Percentiles rank a stretch among this genome's conserved stretches.
These are phyloP conservation scores for Spathaspora girioi DNA, from an alignment of 805 yeast species.

Conservation along the genomic window DNA sequence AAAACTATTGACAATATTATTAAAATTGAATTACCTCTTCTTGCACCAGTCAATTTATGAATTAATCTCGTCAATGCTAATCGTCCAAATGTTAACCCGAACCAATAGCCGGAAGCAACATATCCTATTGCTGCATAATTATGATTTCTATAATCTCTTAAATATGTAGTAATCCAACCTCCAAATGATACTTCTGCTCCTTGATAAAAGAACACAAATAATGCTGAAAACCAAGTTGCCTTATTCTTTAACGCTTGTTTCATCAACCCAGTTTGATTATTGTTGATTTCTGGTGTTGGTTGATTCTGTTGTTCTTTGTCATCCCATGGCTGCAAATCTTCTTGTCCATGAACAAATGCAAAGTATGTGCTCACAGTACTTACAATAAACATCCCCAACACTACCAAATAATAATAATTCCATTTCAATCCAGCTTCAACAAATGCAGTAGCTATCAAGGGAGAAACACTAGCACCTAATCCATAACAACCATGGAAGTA, in stretches of 20 bases:
- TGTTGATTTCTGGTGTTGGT: not conserved
- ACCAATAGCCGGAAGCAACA: slow-evolving; percentile 69
- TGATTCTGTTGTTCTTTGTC: slow-evolving; percentile 6
- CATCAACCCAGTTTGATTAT: slow-evolving; percentile 17
- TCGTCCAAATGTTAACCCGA: slow-evolving; percentile 66
- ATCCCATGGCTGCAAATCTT: slow-evolving; percentile 41
- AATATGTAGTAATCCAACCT: slow-evolving; percentile 67
- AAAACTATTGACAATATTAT: slow-evolving; percentile 31
- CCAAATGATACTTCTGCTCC: slow-evolving; percentile 70
- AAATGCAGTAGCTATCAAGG: slow-evolving; percentile 59
- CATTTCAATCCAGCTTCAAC: slow-evolving; percentile 46
- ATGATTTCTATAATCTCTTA: slow-evolving; percentile 47
- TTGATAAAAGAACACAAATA: slow-evolving; percentile 57
- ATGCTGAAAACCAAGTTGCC: slow-evolving; percentile 46
- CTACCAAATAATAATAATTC: slow-evolving; percentile 49
- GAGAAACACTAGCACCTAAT: slow-evolving; percentile 66
- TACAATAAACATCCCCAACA: slow-evolving; percentile 34
- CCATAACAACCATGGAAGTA: slow-evolving; percentile 69
- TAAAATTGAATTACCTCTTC: slow-evolving; percentile 40
- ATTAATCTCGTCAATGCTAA: slow-evolving; percentile 42
- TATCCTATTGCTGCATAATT: slow-evolving; percentile 49
- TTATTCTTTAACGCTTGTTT: slow-evolving; percentile 35
- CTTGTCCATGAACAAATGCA: slow-evolving; percentile 49
- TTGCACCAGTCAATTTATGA: slow-evolving; percentile 37
- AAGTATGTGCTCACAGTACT: slow-evolving; percentile 30